Conservation (phyloP, 2,329 filamentous ascomycete genomes). For the Tolypocladium cylindrosporum region DNA sequence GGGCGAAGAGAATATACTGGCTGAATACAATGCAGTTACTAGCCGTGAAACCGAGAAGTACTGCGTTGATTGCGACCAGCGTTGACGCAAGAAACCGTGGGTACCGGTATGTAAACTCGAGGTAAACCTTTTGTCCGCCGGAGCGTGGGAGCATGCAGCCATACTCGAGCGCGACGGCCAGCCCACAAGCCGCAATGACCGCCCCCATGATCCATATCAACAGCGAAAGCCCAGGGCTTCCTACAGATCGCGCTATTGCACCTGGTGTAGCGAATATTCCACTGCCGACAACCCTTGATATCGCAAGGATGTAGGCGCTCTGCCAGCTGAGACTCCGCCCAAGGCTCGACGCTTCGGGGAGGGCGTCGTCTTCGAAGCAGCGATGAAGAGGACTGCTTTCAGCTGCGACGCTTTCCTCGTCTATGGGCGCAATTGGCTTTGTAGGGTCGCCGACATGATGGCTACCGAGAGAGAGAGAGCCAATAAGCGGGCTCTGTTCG, state of each 20-base stretch:
- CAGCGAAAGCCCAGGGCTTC: slow-evolving; percentile 55
- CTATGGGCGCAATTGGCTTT: too few relatives aligned
- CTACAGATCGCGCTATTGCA: slow-evolving; percentile 54
- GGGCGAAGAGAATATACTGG: slow-evolving; percentile 53
- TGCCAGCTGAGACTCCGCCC: slow-evolving; percentile 53
- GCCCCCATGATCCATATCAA: slow-evolving; percentile 55
- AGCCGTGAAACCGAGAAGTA: slow-evolving; percentile 56
- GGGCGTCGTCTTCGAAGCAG: slow-evolving; percentile 43
- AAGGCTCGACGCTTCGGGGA: slow-evolving; percentile 47
- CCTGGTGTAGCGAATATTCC: slow-evolving; percentile 66
- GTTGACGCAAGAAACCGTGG: slow-evolving; percentile 56
- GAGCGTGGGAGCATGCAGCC: slow-evolving; percentile 62
- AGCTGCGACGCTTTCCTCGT: too few relatives aligned
- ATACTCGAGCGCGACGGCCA: slow-evolving; percentile 55
- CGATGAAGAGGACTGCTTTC: slow-evolving; percentile 1
- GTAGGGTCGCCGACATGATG: too few relatives aligned
- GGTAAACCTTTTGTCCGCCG: slow-evolving; percentile 60
- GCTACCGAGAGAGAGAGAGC: too few relatives aligned
- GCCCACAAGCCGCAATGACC: slow-evolving; percentile 47
- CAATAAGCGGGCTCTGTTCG: too few relatives aligned
- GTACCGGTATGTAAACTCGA: slow-evolving; percentile 56
- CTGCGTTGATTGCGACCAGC: slow-evolving; percentile 51
- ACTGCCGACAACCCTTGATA: slow-evolving; percentile 58
- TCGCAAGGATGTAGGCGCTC: slow-evolving; percentile 56
- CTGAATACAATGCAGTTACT: slow-evolving; percentile 63